Evolutionary conservation across 306 rosid species (phyloP).

Genomic region (Hylodesmum podocarpum): DNA sequence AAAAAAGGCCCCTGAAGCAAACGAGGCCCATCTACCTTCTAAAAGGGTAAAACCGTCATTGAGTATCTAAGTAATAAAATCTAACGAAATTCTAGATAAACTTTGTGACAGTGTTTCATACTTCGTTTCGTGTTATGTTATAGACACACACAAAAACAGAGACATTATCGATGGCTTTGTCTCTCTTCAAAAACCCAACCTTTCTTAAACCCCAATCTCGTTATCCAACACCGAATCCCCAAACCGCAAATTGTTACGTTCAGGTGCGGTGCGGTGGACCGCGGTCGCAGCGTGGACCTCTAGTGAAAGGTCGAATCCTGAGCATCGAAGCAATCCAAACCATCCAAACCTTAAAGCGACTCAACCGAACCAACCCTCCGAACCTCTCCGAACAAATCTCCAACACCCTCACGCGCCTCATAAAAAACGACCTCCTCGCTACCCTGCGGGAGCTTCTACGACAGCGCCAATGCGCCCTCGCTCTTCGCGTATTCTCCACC

Average conservation of each 20-base stretch:
- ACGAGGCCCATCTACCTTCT: too few relatives aligned
- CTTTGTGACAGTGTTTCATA: neutral
- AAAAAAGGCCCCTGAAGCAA: too few relatives aligned
- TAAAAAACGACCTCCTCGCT: conserved; percentile 77
- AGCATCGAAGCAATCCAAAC: conserved; percentile 98
- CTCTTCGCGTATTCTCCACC: conserved; percentile 61
- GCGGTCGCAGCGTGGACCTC: conserved; percentile 83
- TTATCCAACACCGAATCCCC: neutral
- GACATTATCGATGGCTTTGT: conserved; percentile 54
- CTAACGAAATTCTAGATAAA: neutral
- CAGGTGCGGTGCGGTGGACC: conserved; percentile 80
- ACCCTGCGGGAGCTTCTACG: conserved; percentile 80
- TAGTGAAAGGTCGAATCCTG: conserved; percentile 73
- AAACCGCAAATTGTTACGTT: neutral
- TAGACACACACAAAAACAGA: neutral
- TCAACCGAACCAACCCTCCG: conserved; percentile 53
- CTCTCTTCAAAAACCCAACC: conserved; percentile 41
- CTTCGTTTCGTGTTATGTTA: neutral
- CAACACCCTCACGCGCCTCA: conserved; percentile 63
- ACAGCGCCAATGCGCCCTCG: conserved; percentile 67
- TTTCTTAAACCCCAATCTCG: conserved; percentile 43
- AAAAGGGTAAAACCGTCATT: conserved; percentile 12
- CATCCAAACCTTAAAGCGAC: conserved; percentile 77
- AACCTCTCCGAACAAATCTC: conserved; percentile 35
- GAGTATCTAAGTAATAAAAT: neutral